Evolutionary conservation across 306 rosid genomes (phyloP).

Genomic region (Echinosophora koreensis): DNA sequence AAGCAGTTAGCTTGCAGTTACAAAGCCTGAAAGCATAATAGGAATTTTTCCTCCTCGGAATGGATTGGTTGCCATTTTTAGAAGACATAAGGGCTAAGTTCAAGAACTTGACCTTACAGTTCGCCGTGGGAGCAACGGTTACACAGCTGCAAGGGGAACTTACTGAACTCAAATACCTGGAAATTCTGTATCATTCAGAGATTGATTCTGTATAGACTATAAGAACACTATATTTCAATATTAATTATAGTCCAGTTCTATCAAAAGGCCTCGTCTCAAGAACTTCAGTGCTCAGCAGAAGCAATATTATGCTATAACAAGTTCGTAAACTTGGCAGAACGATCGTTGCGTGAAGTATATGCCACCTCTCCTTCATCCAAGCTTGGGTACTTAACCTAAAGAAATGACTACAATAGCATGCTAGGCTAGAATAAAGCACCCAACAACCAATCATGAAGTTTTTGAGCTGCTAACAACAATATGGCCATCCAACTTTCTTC

Average conservation of each 20-base stretch:
- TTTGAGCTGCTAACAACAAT: neutral
- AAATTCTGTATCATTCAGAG: too few relatives aligned
- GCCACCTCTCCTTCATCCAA: conserved; percentile 9
- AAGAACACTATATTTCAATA: too few relatives aligned
- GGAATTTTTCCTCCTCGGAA: too few relatives aligned
- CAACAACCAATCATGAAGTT: neutral
- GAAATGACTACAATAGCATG: neutral
- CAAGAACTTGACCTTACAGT: neutral
- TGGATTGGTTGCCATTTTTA: too few relatives aligned
- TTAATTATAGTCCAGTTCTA: too few relatives aligned
- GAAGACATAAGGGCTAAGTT: too few relatives aligned
- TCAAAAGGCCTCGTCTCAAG: neutral
- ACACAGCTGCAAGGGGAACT: neutral
- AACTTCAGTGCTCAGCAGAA: neutral
- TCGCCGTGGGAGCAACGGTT: neutral
- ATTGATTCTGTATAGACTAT: too few relatives aligned
- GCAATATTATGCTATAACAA: neutral
- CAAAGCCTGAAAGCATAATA: too few relatives aligned
- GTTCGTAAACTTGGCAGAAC: neutral
- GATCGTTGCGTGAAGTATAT: neutral
- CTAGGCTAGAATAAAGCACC: neutral
- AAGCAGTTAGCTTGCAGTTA: too few relatives aligned
- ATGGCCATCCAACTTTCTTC: neutral
- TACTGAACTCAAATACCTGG: neutral
- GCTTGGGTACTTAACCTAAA: neutral